phyloP scores from a whole-genome alignment of 768 basidiomycete genomes.

The Hemileccinum rubropunctum region DNA sequence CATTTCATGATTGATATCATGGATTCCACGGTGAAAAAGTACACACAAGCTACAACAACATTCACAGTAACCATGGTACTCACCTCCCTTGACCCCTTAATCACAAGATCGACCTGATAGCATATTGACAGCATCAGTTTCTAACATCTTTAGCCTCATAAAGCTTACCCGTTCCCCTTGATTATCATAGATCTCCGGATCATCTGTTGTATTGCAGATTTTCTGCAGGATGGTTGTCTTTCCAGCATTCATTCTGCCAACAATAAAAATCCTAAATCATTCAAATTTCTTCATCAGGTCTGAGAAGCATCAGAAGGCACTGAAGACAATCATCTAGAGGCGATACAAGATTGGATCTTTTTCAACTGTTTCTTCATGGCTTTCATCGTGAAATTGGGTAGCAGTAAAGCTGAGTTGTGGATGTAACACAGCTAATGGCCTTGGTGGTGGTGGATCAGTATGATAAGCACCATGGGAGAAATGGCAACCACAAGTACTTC shows the following conservation, averaged over 20 bases:
- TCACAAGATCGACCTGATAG: neutral
- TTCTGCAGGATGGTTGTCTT: neutral
- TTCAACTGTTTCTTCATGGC: neutral
- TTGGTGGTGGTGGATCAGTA: too few relatives aligned
- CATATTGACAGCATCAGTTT: neutral
- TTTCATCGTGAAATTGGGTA: neutral
- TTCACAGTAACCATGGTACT: too few relatives aligned
- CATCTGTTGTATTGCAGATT: neutral
- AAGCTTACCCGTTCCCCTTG: neutral
- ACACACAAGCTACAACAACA: neutral
- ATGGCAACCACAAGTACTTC: too few relatives aligned
- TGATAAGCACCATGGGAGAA: too few relatives aligned
- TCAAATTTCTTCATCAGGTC: neutral
- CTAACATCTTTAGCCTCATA: too few relatives aligned
- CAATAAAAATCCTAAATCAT: neutral
- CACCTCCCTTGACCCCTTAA: neutral
- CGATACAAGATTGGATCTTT: neutral
- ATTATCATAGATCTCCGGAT: neutral
- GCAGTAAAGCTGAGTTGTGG: neutral
- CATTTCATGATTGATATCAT: neutral
- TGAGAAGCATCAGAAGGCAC: neutral
- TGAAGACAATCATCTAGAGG: neutral
- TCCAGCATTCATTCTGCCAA: neutral
- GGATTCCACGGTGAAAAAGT: neutral
- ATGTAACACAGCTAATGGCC: too few relatives aligned